Percentiles rank a stretch among this genome's conserved stretches.
phyloP scores from a whole-genome alignment of 2,329 filamentous ascomycete genomes.

The Xylariaceae sp. region DNA sequence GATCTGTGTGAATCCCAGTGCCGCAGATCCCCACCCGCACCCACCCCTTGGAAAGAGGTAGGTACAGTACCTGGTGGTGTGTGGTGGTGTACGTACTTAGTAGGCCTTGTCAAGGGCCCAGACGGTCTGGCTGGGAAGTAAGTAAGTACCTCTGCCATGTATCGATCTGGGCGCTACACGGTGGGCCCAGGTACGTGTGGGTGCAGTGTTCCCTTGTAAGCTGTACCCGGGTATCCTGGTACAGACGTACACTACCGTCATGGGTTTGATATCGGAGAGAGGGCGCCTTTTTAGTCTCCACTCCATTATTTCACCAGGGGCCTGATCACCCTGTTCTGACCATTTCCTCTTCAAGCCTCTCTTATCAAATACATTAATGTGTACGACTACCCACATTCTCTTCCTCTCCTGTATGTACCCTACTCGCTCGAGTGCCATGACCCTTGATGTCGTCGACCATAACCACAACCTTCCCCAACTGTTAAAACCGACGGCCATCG shows the following conservation, averaged over 20 bases:
- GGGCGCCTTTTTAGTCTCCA: conserved; percentile 27
- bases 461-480: conserved; percentile 13
- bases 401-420: conserved; percentile 16
- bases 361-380: conserved; percentile 32
- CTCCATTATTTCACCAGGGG: conserved; percentile 20
- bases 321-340: conserved; percentile 19
- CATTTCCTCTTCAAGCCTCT: conserved; percentile 21
- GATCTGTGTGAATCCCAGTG: conserved; percentile 26
- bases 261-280: conserved; percentile 13
- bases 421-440: conserved; percentile 24
- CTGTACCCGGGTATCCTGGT: background rate
- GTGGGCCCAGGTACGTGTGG: conserved; percentile 10
- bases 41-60: conserved; percentile 16
- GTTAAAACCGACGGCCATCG: conserved; percentile 13
- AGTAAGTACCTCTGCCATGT: conserved; percentile 15
- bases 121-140: conserved; percentile 5
- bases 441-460: conserved; percentile 20
- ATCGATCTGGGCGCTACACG: conserved; percentile 2
- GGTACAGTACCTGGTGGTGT: background rate
- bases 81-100: too few species aligned
- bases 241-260: conserved; percentile 11
- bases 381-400: conserved; percentile 32
- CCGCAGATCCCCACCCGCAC: conserved; percentile 21
- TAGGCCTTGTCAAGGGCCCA: conserved; percentile 13
- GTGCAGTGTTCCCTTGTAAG: conserved; percentile 6